Conservation (phyloP, 768 basidiomycete genomes). For the Suillus alpinus region DNA sequence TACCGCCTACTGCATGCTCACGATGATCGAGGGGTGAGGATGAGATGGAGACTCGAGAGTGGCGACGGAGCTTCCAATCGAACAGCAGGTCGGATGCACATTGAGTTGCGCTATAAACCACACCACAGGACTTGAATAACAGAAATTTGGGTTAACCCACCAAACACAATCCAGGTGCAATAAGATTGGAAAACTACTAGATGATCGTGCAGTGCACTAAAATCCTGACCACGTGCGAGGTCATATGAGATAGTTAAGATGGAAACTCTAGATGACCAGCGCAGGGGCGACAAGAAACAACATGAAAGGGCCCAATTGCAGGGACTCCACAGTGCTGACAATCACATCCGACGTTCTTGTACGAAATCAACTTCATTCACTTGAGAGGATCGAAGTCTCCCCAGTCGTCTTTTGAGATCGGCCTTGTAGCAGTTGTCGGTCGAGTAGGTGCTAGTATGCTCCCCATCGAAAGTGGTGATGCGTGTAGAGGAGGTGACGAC, state of each 20-base stretch:
- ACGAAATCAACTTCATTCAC: conserved; percentile 12
- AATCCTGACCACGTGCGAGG: background rate
- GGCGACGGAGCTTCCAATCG: background rate
- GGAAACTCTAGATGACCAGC: background rate
- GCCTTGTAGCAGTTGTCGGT: conserved; percentile 38
- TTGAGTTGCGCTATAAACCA: background rate
- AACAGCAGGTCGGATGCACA: background rate
- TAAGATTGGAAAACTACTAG: background rate
- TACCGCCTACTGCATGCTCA: background rate
- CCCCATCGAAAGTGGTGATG: conserved; percentile 39
- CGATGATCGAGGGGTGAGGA: background rate
- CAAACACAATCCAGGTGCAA: background rate
- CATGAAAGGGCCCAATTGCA: background rate
- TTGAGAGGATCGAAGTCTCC: conserved; percentile 74
- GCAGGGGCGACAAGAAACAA: background rate
- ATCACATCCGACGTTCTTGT: background rate
- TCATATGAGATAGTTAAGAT: background rate
- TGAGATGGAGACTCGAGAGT: background rate
- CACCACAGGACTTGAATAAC: background rate
- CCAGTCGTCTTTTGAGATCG: conserved; percentile 66
- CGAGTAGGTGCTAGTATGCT: conserved; percentile 57
- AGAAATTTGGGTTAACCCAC: background rate
- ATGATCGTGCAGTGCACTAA: background rate
- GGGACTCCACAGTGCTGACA: background rate
- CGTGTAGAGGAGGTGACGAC: conserved; percentile 29